phyloP scores from a whole-genome alignment of 2,329 filamentous ascomycete genomes.

The Fusarium newnesense region DNA sequence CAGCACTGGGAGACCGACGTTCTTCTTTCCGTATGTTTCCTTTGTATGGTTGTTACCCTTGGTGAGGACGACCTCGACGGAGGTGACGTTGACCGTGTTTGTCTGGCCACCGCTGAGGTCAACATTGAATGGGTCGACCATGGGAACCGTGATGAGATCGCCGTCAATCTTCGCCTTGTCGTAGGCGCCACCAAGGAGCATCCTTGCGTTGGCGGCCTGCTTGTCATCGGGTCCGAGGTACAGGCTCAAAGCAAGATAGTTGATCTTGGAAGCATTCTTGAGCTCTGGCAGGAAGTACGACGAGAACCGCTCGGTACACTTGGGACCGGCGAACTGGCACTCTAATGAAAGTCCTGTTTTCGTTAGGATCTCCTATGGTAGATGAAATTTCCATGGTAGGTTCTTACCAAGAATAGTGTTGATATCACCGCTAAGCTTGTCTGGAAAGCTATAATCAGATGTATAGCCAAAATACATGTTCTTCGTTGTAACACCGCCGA shows the following conservation, averaged over 20 bases:
- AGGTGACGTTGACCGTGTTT: background rate
- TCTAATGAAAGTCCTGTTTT: background rate
- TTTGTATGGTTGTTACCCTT: background rate
- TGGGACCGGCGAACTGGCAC: background rate
- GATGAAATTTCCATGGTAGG: too few species aligned
- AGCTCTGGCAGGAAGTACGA: background rate
- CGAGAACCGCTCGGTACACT: background rate
- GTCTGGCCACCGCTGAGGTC: background rate
- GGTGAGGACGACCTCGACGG: background rate
- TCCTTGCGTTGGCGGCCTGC: background rate
- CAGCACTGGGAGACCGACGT: background rate
- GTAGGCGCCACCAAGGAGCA: background rate
- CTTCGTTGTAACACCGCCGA: background rate
- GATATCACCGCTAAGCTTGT: background rate
- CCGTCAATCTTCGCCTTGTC: constrained; percentile 9
- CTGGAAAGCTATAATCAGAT: background rate
- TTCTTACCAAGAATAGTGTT: background rate
- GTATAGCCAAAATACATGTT: constrained; percentile 9
- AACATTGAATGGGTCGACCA: background rate
- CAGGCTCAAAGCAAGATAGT: background rate
- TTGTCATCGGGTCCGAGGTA: background rate
- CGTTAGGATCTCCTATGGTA: too few species aligned
- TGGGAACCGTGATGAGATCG: background rate
- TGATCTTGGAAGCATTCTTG: constrained; percentile 3
- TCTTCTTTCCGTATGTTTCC: background rate